Evolutionary conservation across 805 yeast genomes (phyloP).

Genomic region (Jamesozyma spencerorum): DNA sequence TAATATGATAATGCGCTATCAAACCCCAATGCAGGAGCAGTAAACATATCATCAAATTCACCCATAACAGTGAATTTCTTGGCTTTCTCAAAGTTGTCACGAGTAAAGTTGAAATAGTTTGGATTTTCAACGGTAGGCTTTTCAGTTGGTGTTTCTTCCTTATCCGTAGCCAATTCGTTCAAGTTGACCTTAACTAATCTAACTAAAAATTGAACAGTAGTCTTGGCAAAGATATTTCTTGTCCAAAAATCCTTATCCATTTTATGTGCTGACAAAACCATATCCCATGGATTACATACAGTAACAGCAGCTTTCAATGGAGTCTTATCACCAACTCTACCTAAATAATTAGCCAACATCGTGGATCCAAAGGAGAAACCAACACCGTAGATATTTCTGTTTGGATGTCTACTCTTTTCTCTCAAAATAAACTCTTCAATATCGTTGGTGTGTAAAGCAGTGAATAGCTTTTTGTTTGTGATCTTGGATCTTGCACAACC

Average conservation of each 20-base stretch:
- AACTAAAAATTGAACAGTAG: constrained; percentile 34
- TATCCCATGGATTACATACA: constrained; percentile 68
- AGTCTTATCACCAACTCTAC: constrained; percentile 49
- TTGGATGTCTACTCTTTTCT: constrained; percentile 45
- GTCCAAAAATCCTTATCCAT: constrained; percentile 34
- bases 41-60: constrained; percentile 55
- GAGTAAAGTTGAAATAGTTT: constrained; percentile 21
- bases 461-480: constrained; percentile 56
- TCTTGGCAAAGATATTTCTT: constrained; percentile 33
- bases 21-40: constrained; percentile 55
- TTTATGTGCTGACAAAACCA: constrained; percentile 44
- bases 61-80: constrained; percentile 32
- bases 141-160: constrained; percentile 10
- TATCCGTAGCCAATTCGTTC: constrained; percentile 19
- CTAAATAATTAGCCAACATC: constrained; percentile 56
- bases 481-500: constrained; percentile 73
- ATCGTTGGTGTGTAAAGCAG: constrained; percentile 64
- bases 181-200: constrained; percentile 39
- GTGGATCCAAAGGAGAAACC: constrained; percentile 73
- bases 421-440: constrained; percentile 48
- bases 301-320: constrained; percentile 50
- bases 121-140: constrained; percentile 14
- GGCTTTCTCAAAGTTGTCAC: constrained; percentile 31
- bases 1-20: constrained; percentile 54
- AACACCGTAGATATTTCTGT: constrained; percentile 52